Evolutionary conservation across 2,329 filamentous ascomycete species (phyloP), one percentile per base, ranked within the genome.

Genomic region (Coniochaeta sp.): DNA sequence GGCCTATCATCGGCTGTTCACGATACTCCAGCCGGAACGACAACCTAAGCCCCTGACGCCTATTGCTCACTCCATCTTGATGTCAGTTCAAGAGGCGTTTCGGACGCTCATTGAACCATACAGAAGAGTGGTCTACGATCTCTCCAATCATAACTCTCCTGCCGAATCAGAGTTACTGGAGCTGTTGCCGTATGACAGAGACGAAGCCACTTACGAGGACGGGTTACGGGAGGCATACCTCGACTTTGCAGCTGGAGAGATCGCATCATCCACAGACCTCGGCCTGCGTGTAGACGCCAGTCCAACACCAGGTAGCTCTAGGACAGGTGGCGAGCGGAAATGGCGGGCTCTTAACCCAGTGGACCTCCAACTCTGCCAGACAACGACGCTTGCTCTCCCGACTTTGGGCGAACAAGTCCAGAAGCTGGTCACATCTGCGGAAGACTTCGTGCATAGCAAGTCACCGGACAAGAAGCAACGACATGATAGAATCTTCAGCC

Each of bases 41-140:
- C 75, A 80, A 61, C 74, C 78, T 1, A 66, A 71, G 9, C 67
- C 74, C 34, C 68, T 75, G 57, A n/a, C 17, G 19, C 54, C 54
- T 74, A 72, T 38, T 71, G 71, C 34, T 64, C 73, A 38, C 77
- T 78, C 24, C 71, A 72, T 14, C 67, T 67, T 24, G 77, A 79
- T 64, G 76, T 81, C 56, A 67, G 72, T 76, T 3, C 75, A 80
- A 60, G 67, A 69, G 14, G 79, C 78, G 8, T 81, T 79, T 56
- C 79, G 81, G 67, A 77, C 75, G 1, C 71, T 82, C n/a, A 73
- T 77, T 55, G 73, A 79, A 57, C 76, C 77, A 16, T 67, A 69
- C 17, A 72, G 74, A 24, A 72, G 76, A 36, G 69, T 73, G 6
- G 71, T 72, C 38, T 80, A 81, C 60, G 77, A 81, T 61, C 57